Percentiles rank a stretch among this genome's conserved stretches.
Evolutionary conservation across 345 rosid genomes (phyloP).

Genomic region (Lumnitzera littorea): DNA sequence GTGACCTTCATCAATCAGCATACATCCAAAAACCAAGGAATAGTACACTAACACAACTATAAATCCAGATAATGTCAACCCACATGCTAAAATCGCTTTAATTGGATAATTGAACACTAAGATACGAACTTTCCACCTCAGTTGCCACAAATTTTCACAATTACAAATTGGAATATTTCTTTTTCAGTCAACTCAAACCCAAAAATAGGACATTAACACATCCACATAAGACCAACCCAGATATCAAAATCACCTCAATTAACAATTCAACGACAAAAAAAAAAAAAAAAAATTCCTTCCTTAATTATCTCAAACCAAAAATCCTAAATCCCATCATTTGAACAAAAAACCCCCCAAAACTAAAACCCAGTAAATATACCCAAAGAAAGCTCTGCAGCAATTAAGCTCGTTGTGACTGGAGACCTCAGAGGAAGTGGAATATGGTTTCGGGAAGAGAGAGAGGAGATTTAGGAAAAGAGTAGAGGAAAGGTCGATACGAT

Average conservation of each 20-base stretch:
- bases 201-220: neutral
- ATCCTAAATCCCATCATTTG: too few species aligned
- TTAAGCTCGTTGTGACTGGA: too few species aligned
- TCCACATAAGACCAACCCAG: neutral
- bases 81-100: slow-evolving; percentile 9
- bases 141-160: neutral
- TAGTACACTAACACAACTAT: slow-evolving; percentile 8
- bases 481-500: too few species aligned
- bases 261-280: neutral
- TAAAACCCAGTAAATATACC: too few species aligned
- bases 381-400: too few species aligned
- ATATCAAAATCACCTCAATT: neutral
- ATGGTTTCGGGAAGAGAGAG: too few species aligned
- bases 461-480: too few species aligned
- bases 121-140: slow-evolving; percentile 2
- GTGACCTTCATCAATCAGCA: too few species aligned
- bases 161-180: neutral
- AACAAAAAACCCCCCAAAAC: too few species aligned
- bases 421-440: too few species aligned
- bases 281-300: too few species aligned
- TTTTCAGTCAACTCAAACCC: neutral
- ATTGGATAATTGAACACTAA: slow-evolving; percentile 8
- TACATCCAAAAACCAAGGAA: slow-evolving; percentile 1
- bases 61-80: slow-evolving; percentile 17
- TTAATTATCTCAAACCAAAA: too few species aligned